Base-by-base conservation (phyloP, 768 basidiomycete genomes). In the Phlegmacium glaucopus region DNA sequence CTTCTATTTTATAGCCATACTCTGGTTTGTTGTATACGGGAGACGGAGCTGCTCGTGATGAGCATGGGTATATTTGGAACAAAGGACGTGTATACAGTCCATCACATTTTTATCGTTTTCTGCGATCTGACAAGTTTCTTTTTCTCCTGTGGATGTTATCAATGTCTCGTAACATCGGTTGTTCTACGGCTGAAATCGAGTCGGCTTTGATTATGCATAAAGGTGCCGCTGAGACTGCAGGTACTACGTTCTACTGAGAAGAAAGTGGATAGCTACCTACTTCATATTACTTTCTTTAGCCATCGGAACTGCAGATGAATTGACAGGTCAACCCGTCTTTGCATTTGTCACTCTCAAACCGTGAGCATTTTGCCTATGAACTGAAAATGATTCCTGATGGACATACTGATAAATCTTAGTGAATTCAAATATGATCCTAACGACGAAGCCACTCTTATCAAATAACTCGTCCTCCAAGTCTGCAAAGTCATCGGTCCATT, bases 1-100 rank as follows among this genome's bases (percentile, higher is more conserved):
- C 22, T 39, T 38, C 15, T 34, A 44, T 15, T 48, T 28, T 13
- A 6, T 43, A 71, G 72, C 88, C 89, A 18, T 94, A 94, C 71
- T 89, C 90, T 6, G 94, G 94, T 6, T 72, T 77, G 63, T 98
- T 91, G 77, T 96, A 88, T 70, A 98, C 95, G n/a, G 96, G 96
- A 17, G 95, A 99, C 59, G 96, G 95, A 37, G 95, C 94, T 25
- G 87, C 87, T 11, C 81, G 95, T 16, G 96, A 98, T 61, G 83
- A 87, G 55, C 84, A 98, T 57, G 96, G 95, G 2, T 98, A 99
- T 71, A 89, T 95, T 63, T 98, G 96, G 95, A 97, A 98, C 69
- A 93, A 93, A 68, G 96, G 95, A 43, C 83, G 96, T 55, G 82
- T 98, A 41, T 96, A 99, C 66, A 93, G 88, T 76, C 54, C 69